A percentile compares a stretch with the other conserved stretches of the same genome.
These are phyloP conservation scores for Oryza nivara DNA, from an alignment of 176 grass and related monocot species.

Conservation along the genomic window DNA sequence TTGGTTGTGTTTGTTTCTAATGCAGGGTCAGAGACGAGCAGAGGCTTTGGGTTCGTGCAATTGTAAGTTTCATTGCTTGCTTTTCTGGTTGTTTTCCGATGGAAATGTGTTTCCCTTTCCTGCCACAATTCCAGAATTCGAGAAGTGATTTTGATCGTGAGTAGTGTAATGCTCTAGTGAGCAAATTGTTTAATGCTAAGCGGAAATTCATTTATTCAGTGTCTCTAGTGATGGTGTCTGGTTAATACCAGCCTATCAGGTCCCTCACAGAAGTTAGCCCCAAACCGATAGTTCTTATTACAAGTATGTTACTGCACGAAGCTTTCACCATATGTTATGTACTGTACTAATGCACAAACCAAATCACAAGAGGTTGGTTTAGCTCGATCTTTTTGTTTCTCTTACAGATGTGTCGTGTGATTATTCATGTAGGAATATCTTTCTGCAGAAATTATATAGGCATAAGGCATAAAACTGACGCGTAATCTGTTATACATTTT, in stretches of 20 bases:
- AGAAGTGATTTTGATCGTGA: not conserved
- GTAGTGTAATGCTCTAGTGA: not conserved
- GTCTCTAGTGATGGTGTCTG: slow-evolving; percentile 2
- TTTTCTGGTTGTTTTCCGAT: not conserved
- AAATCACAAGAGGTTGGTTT: slow-evolving; percentile 5
- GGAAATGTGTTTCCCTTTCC: not conserved
- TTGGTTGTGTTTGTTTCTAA: slow-evolving; percentile 21
- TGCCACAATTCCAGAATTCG: not conserved
- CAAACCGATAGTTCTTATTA: not conserved
- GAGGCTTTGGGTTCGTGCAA: slow-evolving; percentile 87
- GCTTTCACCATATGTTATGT: not conserved
- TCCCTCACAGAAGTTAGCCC: slow-evolving; percentile 7
- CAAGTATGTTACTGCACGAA: not conserved
- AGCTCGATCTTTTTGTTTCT: not conserved
- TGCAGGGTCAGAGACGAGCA: slow-evolving; percentile 75
- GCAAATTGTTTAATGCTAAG: not conserved
- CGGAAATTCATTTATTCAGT: not conserved
- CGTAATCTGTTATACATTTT: not conserved
- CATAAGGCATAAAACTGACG: not conserved
- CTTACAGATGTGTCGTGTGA: not conserved
- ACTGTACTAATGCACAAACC: not conserved
- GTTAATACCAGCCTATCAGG: not conserved
- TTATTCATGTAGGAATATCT: slow-evolving; percentile 3
- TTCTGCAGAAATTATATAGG: not conserved
- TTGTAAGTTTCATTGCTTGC: slow-evolving; percentile 63